Percentiles rank a stretch among this genome's conserved stretches.
These are phyloP conservation scores for Quercus agrifolia DNA, from an alignment of 306 rosid species.

Conservation along the genomic window DNA sequence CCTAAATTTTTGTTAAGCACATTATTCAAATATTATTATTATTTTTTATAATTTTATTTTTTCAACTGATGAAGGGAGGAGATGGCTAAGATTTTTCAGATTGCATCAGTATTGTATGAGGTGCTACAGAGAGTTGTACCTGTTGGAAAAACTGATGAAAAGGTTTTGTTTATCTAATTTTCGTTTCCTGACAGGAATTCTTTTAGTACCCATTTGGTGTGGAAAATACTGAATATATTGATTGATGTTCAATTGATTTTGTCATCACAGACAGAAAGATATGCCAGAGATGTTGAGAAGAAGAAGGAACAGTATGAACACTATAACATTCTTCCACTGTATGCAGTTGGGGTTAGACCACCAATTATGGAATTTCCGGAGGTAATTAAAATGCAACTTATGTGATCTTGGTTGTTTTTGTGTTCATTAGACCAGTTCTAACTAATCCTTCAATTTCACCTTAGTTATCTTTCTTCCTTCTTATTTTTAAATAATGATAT, in stretches of 20 bases:
- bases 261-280: conserved; percentile 50
- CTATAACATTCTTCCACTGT: conserved; percentile 88
- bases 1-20: conserved; percentile 16
- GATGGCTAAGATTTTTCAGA: conserved; percentile 74
- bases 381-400: conserved; percentile 41
- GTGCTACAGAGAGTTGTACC: conserved; percentile 64
- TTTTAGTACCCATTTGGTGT: conserved; percentile 5
- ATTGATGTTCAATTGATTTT: background rate
- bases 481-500: conserved; percentile 14
- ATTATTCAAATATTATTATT: background rate
- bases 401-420: background rate
- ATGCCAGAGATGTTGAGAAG: conserved; percentile 60
- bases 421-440: background rate
- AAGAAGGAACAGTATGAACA: conserved; percentile 61
- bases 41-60: conserved; percentile 14
- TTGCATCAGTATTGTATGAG: conserved; percentile 73
- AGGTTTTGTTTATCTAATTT: conserved; percentile 47
- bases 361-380: conserved; percentile 86
- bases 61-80: conserved; percentile 73
- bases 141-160: conserved; percentile 27
- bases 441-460: conserved; percentile 6
- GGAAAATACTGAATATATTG: conserved; percentile 3
- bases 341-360: conserved; percentile 82
- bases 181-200: conserved; percentile 11
- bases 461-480: background rate